These are phyloP conservation scores for Paracoccidioides brasiliensis DNA, from an alignment of 2,329 filamentous ascomycete genomes.

Conservation along the genomic window DNA sequence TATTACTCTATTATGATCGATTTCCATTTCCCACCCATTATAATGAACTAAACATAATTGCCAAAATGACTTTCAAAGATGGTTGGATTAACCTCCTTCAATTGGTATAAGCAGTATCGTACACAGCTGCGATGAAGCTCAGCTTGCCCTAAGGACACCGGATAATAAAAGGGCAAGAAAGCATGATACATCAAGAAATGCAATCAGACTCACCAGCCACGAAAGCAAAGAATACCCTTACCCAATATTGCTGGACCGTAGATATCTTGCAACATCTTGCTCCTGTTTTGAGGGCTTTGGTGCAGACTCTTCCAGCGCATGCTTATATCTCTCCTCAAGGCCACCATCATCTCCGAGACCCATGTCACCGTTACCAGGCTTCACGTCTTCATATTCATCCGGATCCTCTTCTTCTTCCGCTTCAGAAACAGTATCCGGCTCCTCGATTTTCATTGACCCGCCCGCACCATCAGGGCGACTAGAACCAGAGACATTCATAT, in stretches of 20 bases:
- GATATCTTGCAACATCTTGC: slow-evolving; percentile 39
- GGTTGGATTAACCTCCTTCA: no score
- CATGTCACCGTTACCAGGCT: slow-evolving; percentile 38
- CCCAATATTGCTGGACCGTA: slow-evolving; percentile 28
- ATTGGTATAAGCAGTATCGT: no score
- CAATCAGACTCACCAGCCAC: neutral
- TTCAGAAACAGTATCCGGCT: slow-evolving; percentile 36
- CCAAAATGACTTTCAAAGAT: no score
- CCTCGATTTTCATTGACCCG: slow-evolving; percentile 17
- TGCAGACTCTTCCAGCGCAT: slow-evolving; percentile 51
- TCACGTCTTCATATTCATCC: slow-evolving; percentile 40
- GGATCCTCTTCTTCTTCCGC: slow-evolving; percentile 39
- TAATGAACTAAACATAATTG: no score
- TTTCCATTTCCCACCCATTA: no score
- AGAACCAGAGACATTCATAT: slow-evolving; percentile 52
- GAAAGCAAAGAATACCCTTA: neutral
- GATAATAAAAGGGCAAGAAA: neutral
- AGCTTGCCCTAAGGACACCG: no score
- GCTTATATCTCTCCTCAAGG: slow-evolving; percentile 62
- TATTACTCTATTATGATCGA: no score
- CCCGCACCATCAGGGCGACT: slow-evolving; percentile 9
- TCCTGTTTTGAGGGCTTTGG: slow-evolving; percentile 32
- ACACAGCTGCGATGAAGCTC: no score
- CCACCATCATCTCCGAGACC: slow-evolving; percentile 42
- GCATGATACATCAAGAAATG: neutral